Evolutionary conservation across 2,329 filamentous ascomycete genomes (phyloP), one percentile per base, ranked within the genome.

Genomic region (Neonectria faginata): DNA sequence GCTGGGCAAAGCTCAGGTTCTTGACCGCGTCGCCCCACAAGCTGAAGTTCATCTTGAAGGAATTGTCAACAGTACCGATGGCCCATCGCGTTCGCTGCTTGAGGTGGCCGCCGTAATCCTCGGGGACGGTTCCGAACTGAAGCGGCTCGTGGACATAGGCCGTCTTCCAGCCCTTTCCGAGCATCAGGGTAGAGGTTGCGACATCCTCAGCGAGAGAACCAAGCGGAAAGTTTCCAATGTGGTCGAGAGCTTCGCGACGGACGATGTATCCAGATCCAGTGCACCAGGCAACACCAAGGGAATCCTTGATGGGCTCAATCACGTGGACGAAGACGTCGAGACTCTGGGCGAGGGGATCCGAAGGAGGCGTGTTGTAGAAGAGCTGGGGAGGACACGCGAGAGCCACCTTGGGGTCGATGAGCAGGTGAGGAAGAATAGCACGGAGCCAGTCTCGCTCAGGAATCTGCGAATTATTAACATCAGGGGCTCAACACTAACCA

Each of bases 241-340:
- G 81, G 18, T 88, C 84, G 4, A 91, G 79, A 6, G 88, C 88
- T 57, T 82, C 77, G n/a, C 88, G 85, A 3, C 88, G 85, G 29
- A 85, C 82, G 5, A 87, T 78, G 67, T 88, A 90, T 7, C 88
- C 88, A 5, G 88, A 89, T 5, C 88, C 88, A n/a, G 86, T 88
- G 69, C 87, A 89, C 83, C 87, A 88, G n/a, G 87, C 87, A 5
- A 87, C 85, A 54, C 84, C 81, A 48, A 84, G 76, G n/a, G 82
- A 72, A 62, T 84, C 82, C 78, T 84, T 84, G 75, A 84, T 83
- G 33, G 82, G 82, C 73, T 84, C 82, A 42, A 83, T 82, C 31
- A 84, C 76, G 73, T 88, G 85, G 10, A 87, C 85, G 73, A 89
- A 89, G 66, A 85, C 84, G 70, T 88, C 84, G 47, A 89, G 81